A percentile compares a stretch with the other conserved stretches of the same genome.
Evolutionary conservation across 2,329 filamentous ascomycete species (phyloP).

Genomic region (Neonectria punicea): DNA sequence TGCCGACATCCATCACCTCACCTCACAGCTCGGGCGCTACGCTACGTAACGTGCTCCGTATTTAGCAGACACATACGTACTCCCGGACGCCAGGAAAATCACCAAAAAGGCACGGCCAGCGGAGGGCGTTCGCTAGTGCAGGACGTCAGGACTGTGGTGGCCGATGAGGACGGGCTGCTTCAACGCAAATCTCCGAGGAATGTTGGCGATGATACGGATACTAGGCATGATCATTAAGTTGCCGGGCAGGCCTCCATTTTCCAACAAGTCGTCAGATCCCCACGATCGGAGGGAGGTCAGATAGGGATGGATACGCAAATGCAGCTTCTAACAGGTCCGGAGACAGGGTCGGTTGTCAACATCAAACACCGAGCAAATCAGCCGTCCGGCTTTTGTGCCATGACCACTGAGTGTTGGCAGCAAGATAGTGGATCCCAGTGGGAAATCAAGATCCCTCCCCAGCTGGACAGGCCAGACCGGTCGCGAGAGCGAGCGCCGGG

Average conservation of each 20-base stretch:
- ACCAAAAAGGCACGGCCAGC: constrained; percentile 18
- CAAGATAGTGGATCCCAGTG: constrained; percentile 29
- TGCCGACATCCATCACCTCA: constrained; percentile 38
- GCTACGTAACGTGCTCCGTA: constrained; percentile 26
- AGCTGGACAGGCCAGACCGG: constrained; percentile 15
- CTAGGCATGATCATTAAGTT: constrained; percentile 8
- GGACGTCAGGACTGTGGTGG: not conserved
- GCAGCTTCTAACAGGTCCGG: not conserved
- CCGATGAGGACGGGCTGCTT: not conserved
- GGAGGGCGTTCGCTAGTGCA: not conserved
- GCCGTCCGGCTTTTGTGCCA: constrained; percentile 17
- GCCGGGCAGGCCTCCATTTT: constrained; percentile 16
- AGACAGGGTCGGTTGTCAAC: constrained; percentile 30
- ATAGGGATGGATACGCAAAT: constrained; percentile 12
- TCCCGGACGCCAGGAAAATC: constrained; percentile 13
- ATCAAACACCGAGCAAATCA: constrained; percentile 37
- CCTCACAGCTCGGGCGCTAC: constrained; percentile 13
- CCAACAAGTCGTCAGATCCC: constrained; percentile 2
- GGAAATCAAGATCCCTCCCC: constrained; percentile 30
- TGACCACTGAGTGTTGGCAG: constrained; percentile 25
- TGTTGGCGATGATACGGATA: constrained; percentile 5
- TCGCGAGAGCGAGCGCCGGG: not conserved
- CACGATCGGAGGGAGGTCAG: constrained; percentile 15
- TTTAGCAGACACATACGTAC: constrained; percentile 21
- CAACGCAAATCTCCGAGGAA: not conserved